Conservation (phyloP, 768 basidiomycete genomes). For the Cystofilobasidium ferigula region DNA sequence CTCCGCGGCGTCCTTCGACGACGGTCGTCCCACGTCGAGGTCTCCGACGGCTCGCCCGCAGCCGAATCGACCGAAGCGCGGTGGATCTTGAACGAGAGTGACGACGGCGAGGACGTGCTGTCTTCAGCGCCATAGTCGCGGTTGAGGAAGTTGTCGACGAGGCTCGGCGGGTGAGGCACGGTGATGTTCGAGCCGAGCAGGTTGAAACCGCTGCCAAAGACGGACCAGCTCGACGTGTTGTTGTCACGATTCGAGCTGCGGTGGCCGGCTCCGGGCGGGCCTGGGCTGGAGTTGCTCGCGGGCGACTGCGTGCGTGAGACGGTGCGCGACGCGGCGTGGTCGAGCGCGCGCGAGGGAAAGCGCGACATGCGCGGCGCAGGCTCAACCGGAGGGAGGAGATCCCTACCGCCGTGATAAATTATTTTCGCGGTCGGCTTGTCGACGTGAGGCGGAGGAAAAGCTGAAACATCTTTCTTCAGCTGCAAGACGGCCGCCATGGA, state of each 20-base stretch:
- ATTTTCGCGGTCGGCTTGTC: neutral
- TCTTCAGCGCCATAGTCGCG: neutral
- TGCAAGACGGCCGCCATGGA: conserved; percentile 62
- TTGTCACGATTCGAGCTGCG: neutral
- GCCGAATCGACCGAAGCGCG: neutral
- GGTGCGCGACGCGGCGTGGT: too few species aligned
- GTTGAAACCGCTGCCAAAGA: conserved; percentile 10
- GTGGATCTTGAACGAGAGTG: neutral
- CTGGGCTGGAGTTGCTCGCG: neutral
- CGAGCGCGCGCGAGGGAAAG: neutral
- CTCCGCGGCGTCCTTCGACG: neutral
- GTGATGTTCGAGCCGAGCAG: conserved; percentile 7
- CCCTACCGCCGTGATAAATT: neutral
- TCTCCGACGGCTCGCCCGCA: neutral
- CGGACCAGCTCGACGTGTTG: conserved; percentile 3
- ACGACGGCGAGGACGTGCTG: neutral
- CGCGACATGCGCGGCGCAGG: neutral
- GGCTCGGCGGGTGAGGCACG: neutral
- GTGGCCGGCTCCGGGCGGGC: neutral
- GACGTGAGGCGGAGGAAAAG: neutral
- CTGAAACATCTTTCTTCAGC: conserved; percentile 36
- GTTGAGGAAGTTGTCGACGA: neutral
- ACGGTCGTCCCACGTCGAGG: neutral
- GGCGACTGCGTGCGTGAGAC: neutral
- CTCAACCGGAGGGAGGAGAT: neutral